Conservation (phyloP, 2,329 filamentous ascomycete species). For the Drechslerella dactyloides region DNA sequence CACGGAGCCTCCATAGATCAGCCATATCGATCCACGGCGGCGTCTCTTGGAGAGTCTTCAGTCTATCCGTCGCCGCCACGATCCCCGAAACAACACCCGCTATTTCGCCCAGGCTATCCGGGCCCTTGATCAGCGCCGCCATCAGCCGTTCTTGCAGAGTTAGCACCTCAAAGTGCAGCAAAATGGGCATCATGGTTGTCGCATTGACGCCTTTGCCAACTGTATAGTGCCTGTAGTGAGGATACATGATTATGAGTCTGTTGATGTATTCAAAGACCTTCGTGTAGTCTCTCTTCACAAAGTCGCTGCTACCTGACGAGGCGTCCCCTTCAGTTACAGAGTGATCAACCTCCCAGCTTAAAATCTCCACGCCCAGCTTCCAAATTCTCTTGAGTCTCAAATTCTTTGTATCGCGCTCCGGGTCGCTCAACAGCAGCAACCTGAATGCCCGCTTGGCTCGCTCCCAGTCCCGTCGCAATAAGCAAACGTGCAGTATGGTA, state of each 20-base stretch:
- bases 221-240: constrained; percentile 50
- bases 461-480: constrained; percentile 51
- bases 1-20: constrained; percentile 52
- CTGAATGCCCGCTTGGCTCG: constrained; percentile 53
- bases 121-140: constrained; percentile 10
- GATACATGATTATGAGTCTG: constrained; percentile 53
- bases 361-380: constrained; percentile 53
- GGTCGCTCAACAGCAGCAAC: constrained; percentile 51
- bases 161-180: constrained; percentile 48
- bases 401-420: constrained; percentile 27
- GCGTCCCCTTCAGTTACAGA: not conserved
- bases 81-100: constrained; percentile 33
- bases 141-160: constrained; percentile 41
- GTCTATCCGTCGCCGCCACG: constrained; percentile 47
- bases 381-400: constrained; percentile 51
- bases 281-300: constrained; percentile 13
- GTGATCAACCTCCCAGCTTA: constrained; percentile 34
- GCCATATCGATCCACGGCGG: constrained; percentile 53
- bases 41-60: constrained; percentile 52
- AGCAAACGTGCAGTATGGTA: constrained; percentile 52
- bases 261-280: constrained; percentile 53
- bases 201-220: constrained; percentile 44
- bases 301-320: constrained; percentile 2
- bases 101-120: constrained; percentile 3
- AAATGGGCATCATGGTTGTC: constrained; percentile 44